These are phyloP conservation scores for Sedum album DNA, from an alignment of 164 flowering plant genomes.

Conservation along the genomic window DNA sequence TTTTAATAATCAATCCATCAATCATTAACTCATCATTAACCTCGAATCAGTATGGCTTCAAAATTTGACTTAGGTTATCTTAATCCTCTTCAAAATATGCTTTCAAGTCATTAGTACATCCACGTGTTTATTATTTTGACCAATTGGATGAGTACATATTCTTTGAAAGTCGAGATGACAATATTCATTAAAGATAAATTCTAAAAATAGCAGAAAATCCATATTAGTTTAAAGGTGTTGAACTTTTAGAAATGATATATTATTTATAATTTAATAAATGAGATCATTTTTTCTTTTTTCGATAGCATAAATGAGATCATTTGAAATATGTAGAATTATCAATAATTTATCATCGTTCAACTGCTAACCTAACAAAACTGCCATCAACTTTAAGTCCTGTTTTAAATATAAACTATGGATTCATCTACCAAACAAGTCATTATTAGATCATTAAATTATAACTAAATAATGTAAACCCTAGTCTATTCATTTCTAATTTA, in stretches of 20 bases:
- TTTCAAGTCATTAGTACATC: not conserved
- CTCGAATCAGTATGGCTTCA: not conserved
- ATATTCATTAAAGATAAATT: too few species aligned
- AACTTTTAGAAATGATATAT: too few species aligned
- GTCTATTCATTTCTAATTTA: not conserved
- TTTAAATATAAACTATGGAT: not conserved
- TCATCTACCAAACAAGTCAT: not conserved
- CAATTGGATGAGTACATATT: not conserved
- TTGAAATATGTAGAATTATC: not conserved
- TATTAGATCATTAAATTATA: not conserved
- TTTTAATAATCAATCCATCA: not conserved
- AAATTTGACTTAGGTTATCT: not conserved
- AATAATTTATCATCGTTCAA: not conserved
- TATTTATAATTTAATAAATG: too few species aligned
- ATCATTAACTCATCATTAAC: not conserved
- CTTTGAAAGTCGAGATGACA: too few species aligned
- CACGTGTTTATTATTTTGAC: not conserved
- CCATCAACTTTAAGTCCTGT: too few species aligned
- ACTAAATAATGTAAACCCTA: not conserved
- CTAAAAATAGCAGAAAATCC: too few species aligned
- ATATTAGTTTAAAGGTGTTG: too few species aligned
- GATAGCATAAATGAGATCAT: too few species aligned
- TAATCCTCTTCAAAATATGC: not conserved
- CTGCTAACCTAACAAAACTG: slow-evolving; percentile 4
- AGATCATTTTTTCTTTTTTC: too few species aligned